These are phyloP conservation scores for Diplocarpon mali DNA, from an alignment of 2,329 filamentous ascomycete species.

Conservation along the genomic window DNA sequence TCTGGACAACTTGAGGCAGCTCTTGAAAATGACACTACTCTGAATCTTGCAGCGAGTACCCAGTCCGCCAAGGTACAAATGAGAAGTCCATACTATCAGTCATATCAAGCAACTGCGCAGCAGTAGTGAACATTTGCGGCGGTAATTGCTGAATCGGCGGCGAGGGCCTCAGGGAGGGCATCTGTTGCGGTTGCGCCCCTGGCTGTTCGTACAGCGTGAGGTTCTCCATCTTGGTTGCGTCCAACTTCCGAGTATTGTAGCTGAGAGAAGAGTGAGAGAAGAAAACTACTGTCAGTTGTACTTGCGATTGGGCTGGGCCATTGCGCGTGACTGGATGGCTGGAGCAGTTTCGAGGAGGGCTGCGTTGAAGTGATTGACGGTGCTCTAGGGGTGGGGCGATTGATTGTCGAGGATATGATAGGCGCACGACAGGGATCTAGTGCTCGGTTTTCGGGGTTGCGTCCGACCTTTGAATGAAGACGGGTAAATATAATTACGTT, in stretches of 20 bases:
- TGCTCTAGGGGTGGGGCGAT: neutral
- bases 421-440: neutral
- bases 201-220: constrained; percentile 38
- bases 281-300: constrained; percentile 2
- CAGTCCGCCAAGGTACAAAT: neutral
- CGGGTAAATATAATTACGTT: neutral
- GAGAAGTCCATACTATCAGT: constrained; percentile 71
- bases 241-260: neutral
- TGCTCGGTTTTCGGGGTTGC: neutral
- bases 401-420: constrained; percentile 4
- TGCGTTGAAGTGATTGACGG: constrained; percentile 3
- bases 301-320: constrained; percentile 3
- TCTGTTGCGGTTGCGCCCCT: constrained; percentile 10
- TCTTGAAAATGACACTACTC: neutral
- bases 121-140: constrained; percentile 97
- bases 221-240: constrained; percentile 38
- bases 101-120: constrained; percentile 86
- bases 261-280: neutral
- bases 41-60: neutral
- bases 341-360: neutral
- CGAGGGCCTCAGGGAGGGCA: constrained; percentile 13
- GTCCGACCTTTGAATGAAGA: neutral
- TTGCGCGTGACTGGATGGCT: constrained; percentile 1
- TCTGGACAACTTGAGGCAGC: neutral
- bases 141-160: constrained; percentile 51